A percentile compares a stretch with the other conserved stretches of the same genome.
These are phyloP conservation scores for Clarireedia monteithiana DNA, from an alignment of 2,329 filamentous ascomycete genomes.

Conservation along the genomic window DNA sequence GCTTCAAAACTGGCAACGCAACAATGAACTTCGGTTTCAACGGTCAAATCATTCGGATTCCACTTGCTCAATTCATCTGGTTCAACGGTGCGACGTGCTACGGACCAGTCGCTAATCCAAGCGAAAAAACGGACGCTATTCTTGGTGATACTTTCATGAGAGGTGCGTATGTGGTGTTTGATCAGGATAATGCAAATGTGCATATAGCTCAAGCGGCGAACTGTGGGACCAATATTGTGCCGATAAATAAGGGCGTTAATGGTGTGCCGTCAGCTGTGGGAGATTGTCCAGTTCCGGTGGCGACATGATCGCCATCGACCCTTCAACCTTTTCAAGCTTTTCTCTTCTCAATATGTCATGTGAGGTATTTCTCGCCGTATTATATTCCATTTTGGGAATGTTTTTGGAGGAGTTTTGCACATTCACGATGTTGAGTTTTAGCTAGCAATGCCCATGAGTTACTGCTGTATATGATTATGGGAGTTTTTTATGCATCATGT, in stretches of 20 bases:
- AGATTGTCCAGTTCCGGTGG: slow-evolving; percentile 5
- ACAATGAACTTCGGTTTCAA: slow-evolving; percentile 17
- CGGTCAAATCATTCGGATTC: slow-evolving; percentile 11
- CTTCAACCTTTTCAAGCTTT: too few species aligned
- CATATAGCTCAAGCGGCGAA: slow-evolving; percentile 13
- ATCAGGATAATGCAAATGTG: slow-evolving; percentile 18
- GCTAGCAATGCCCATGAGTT: too few species aligned
- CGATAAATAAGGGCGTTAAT: slow-evolving; percentile 12
- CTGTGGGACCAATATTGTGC: slow-evolving; percentile 15
- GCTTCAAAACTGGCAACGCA: neutral
- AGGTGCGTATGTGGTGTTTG: slow-evolving; percentile 17
- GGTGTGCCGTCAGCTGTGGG: slow-evolving; percentile 16
- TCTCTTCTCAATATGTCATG: too few species aligned
- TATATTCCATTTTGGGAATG: too few species aligned
- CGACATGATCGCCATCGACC: neutral
- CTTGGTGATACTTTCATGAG: slow-evolving; percentile 14
- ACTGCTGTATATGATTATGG: too few species aligned
- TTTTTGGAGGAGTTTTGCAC: too few species aligned
- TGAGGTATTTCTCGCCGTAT: too few species aligned
- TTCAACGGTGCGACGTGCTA: slow-evolving; percentile 6
- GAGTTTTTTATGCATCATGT: too few species aligned
- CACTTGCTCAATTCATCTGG: slow-evolving; percentile 16
- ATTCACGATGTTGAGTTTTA: too few species aligned
- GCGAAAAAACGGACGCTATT: slow-evolving; percentile 2
- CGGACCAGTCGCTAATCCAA: slow-evolving; percentile 4